phyloP scores from a whole-genome alignment of 2,329 filamentous ascomycete genomes.

The Sporothrix dimorphospora region DNA sequence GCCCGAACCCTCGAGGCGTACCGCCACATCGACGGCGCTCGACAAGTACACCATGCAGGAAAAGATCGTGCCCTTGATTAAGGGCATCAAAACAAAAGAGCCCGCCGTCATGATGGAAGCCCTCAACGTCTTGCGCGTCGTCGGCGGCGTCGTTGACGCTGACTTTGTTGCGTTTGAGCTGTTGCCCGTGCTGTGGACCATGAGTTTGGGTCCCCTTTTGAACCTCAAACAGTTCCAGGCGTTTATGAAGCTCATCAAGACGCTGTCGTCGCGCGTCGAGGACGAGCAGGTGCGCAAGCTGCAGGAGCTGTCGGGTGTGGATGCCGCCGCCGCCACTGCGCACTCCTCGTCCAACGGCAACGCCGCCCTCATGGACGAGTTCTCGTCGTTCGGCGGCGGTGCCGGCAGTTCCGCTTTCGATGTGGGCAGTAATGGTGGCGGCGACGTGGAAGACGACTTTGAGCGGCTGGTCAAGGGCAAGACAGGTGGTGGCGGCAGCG shows the following conservation, averaged over 20 bases:
- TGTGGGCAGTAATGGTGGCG: slow-evolving; percentile 51
- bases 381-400: slow-evolving; percentile 67
- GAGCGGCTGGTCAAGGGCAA: slow-evolving; percentile 86
- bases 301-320: slow-evolving; percentile 64
- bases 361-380: slow-evolving; percentile 59
- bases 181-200: slow-evolving; percentile 85
- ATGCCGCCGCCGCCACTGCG: neutral
- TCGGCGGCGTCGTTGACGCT: slow-evolving; percentile 79
- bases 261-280: slow-evolving; percentile 77
- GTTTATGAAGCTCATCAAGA: slow-evolving; percentile 89
- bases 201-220: slow-evolving; percentile 86
- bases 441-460: slow-evolving; percentile 71
- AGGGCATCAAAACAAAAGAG: slow-evolving; percentile 95
- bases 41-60: slow-evolving; percentile 99
- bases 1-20: slow-evolving; percentile 59
- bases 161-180: slow-evolving; percentile 94
- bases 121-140: slow-evolving; percentile 79
- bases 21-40: slow-evolving; percentile 71
- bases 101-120: slow-evolving; percentile 96
- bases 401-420: slow-evolving; percentile 42
- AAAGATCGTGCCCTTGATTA: slow-evolving; percentile 88
- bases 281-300: slow-evolving; percentile 87
- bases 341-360: slow-evolving; percentile 59
- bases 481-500: slow-evolving; percentile 39
- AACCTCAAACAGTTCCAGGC: slow-evolving; percentile 84